These are phyloP conservation scores for Podaxis mareebaensis DNA, from an alignment of 768 basidiomycete genomes.

Conservation along the genomic window DNA sequence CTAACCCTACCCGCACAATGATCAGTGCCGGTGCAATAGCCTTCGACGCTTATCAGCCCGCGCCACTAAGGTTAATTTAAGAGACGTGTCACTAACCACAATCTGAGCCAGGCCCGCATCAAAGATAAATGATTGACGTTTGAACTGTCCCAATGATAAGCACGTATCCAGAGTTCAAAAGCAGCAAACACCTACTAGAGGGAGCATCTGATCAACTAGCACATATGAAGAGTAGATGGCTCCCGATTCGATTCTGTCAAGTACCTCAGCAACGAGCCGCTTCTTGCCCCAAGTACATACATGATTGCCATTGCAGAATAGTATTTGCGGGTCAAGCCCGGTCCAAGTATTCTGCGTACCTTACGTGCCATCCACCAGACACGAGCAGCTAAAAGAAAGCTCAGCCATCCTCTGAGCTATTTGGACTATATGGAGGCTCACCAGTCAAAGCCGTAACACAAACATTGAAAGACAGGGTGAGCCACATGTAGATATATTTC, in stretches of 20 bases:
- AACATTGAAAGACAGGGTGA: conserved; percentile 36
- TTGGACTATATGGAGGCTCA: conserved; percentile 16
- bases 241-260: conserved; percentile 37
- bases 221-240: conserved; percentile 31
- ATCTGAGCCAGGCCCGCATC: conserved; percentile 29
- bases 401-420: background rate
- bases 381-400: conserved; percentile 28
- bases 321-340: conserved; percentile 30
- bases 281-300: conserved; percentile 24
- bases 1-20: background rate
- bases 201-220: background rate
- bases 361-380: conserved; percentile 34
- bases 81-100: background rate
- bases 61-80: background rate
- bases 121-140: conserved; percentile 20
- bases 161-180: no score
- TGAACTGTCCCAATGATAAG: background rate
- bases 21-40: background rate
- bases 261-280: background rate
- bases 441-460: conserved; percentile 35
- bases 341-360: conserved; percentile 28
- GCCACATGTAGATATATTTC: conserved; percentile 32
- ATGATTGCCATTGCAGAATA: conserved; percentile 35
- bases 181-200: background rate
- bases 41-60: background rate